Base-by-base conservation (phyloP, 169 alveolate genomes). In the Cryptosporidium sp. region DNA sequence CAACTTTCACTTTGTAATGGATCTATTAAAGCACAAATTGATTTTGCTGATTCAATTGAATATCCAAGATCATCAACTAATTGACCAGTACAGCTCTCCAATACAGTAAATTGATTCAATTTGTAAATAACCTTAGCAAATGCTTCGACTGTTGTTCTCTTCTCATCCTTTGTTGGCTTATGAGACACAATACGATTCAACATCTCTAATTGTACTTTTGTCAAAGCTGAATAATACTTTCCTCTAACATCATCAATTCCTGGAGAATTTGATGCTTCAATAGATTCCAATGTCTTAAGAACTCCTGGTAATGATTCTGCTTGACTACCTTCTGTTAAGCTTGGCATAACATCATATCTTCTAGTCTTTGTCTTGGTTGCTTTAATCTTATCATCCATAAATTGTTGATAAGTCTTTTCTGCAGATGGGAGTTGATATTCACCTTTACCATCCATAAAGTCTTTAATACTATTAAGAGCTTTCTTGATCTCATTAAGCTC, bases 1-100 rank as follows among this genome's bases (percentile, higher is more conserved):
- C 89, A 80, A 23, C 89, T 80, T 21, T 80, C 89, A 42, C 89
- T 80, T 18, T 80, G 89, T 26, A 80, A n/a, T 26, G 89, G 89
- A 31, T 80, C 89, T 39, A 80, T 62, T n/a, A 65, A 33, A 14
- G 89, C 61, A 42, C 89, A 80, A 16, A 80, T 80, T 14, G 89
- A 80, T 51, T 65, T 80, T 21, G 89, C 89, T 16, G 89, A 60
- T 33, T 48, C 68, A 31, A 80, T 10, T 1, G 89, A 45, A 48
- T 80, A 80, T 12, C 69, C 68, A 44, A 80, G 18, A 45, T 80
- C 89, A 23, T 80, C 89, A 10, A 62, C 58, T 48, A 80, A 44
- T 39, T 80, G 89, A 12, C 89, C 89, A 51, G 44, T 75, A 65
- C 89, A 80, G 14, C 89, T 80, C 52, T 80, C 89, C 51, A 80